Conservation (phyloP, 1,284 basidiomycete species). For the Marasmius tenuissimus region DNA sequence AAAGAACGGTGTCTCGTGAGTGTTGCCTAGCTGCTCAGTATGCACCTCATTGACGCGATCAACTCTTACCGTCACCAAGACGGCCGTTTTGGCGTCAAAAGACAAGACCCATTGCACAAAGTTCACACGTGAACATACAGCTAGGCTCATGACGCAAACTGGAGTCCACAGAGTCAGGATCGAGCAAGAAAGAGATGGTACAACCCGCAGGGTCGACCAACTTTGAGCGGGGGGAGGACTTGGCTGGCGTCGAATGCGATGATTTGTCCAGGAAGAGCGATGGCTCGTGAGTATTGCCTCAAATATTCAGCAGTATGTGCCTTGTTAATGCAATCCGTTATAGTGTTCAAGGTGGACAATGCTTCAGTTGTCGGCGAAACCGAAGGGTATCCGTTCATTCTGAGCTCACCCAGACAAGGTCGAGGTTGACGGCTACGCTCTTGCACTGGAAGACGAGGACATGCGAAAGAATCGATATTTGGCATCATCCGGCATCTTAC, state of each 20-base stretch:
- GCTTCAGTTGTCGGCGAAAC: constrained; percentile 81
- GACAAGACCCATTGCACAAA: constrained; percentile 26
- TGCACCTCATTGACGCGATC: too few relatives aligned
- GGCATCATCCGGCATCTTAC: too few relatives aligned
- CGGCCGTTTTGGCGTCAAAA: constrained; percentile 77
- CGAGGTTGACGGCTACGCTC: constrained; percentile 82
- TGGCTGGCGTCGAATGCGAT: constrained; percentile 96
- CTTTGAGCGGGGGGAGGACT: constrained; percentile 68
- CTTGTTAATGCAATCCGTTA: constrained; percentile 8
- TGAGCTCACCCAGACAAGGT: constrained; percentile 57
- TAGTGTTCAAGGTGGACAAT: constrained; percentile 87
- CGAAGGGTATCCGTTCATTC: constrained; percentile 89
- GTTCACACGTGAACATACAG: constrained; percentile 42
- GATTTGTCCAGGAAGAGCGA: constrained; percentile 97
- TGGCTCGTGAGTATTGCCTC: constrained; percentile 70
- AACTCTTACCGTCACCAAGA: constrained; percentile 50
- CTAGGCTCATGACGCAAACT: constrained; percentile 84
- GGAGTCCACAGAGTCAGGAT: constrained; percentile 61
- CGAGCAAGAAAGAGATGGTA: constrained; percentile 81
- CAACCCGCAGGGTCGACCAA: constrained; percentile 82
- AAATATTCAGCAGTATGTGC: constrained; percentile 5
- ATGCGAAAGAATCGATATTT: constrained; percentile 45
- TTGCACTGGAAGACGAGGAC: constrained; percentile 75
- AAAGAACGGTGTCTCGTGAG: too few relatives aligned
- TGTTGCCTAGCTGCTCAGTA: too few relatives aligned